Percentiles rank a stretch among this genome's conserved stretches.
Conservation (phyloP, 805 yeast genomes). For the Suhomyces faveliae region DNA sequence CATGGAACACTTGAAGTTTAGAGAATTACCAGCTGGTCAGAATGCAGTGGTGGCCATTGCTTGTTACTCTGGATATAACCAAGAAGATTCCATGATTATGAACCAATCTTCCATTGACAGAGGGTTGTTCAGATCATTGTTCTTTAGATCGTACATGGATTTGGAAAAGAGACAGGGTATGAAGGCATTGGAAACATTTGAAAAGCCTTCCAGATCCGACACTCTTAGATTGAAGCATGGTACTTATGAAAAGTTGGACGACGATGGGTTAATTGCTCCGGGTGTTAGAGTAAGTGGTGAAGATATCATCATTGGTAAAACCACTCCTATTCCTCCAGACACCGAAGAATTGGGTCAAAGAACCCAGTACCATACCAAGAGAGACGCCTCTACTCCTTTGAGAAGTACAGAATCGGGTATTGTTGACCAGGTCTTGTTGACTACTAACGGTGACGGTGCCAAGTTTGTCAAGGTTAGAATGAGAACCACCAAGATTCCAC, state of each 20-base stretch:
- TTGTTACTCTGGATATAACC: conserved; percentile 97
- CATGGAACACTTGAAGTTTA: conserved; percentile 94
- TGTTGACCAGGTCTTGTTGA: conserved; percentile 93
- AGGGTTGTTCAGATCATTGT: conserved; percentile 92
- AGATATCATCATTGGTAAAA: conserved; percentile 97
- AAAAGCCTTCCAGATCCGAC: conserved; percentile 92
- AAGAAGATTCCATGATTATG: conserved; percentile 99
- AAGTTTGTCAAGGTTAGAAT: conserved; percentile 97
- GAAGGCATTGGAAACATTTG: conserved; percentile 97
- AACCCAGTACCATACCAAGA: conserved; percentile 95
- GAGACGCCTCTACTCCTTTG: conserved; percentile 97
- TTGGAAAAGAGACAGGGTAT: conserved; percentile 98
- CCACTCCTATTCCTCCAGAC: conserved; percentile 99
- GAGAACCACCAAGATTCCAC: conserved; percentile 98
- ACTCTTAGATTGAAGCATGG: conserved; percentile 96
- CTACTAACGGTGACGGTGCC: conserved; percentile 98
- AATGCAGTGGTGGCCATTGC: conserved; percentile 98
- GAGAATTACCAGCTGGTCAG: conserved; percentile 99
- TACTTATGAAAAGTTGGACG: conserved; percentile 96
- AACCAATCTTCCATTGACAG: conserved; percentile 96
- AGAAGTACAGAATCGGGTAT: conserved; percentile 97
- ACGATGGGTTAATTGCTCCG: conserved; percentile 96
- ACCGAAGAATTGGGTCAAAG: conserved; percentile 98
- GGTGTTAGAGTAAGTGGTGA: conserved; percentile 99
- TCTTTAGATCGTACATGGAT: conserved; percentile 97